A percentile compares a stretch with the other conserved stretches of the same genome.
Evolutionary conservation across 306 rosid species (phyloP).

Genomic region (Vicia villosa): DNA sequence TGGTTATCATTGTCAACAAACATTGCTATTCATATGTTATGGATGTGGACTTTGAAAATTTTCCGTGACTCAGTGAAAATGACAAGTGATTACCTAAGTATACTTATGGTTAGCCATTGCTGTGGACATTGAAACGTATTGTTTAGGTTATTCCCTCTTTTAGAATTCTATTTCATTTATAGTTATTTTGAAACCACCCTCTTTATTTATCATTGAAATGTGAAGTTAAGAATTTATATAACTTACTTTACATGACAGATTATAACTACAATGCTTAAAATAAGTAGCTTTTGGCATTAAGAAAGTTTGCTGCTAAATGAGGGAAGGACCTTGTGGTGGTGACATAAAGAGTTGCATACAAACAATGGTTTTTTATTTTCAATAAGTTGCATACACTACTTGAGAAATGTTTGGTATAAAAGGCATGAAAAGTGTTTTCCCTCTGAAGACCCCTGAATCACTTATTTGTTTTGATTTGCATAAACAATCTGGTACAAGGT

Average conservation of each 20-base stretch:
- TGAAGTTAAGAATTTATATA: no score
- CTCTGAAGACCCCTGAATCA: background rate
- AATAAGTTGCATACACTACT: background rate
- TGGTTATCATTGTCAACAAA: slow-evolving; percentile 21
- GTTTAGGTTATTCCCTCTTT: background rate
- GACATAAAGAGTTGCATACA: slow-evolving; percentile 18
- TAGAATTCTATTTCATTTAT: background rate
- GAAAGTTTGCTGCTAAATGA: slow-evolving; percentile 5
- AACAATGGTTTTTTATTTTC: background rate
- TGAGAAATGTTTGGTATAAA: slow-evolving; percentile 5
- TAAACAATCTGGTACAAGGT: slow-evolving; percentile 12
- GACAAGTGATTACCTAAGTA: slow-evolving; percentile 15
- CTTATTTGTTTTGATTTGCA: background rate
- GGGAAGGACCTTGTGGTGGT: background rate
- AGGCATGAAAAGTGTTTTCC: slow-evolving; percentile 24
- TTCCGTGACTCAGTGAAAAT: slow-evolving; percentile 21
- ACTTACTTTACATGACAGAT: slow-evolving; percentile 8
- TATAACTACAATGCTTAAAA: background rate
- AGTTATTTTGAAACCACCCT: no score
- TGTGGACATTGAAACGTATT: slow-evolving; percentile 3
- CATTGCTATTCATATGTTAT: slow-evolving; percentile 16
- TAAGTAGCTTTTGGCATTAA: slow-evolving; percentile 14
- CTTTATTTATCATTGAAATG: no score
- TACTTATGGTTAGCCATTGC: background rate
- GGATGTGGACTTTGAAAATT: slow-evolving; percentile 26